Base-by-base conservation (phyloP, 225 moss, liverwort and hornwort species). In the Physcomitrium patens region DNA sequence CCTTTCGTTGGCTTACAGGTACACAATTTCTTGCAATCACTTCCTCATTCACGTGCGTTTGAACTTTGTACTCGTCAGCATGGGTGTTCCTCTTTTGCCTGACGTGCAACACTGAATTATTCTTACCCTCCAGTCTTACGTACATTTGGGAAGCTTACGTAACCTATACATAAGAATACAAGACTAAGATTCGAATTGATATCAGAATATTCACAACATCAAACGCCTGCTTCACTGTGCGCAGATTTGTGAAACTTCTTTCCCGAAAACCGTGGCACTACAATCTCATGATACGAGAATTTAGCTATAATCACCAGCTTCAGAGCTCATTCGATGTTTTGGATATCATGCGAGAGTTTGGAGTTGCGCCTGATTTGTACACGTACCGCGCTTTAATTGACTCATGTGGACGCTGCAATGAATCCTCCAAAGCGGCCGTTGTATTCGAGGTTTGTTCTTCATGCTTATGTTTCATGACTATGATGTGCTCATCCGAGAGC, bases 321-420 rank as follows among this genome's bases (percentile, higher is more conserved):
- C 86, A 80, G 62, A 85, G 86, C 67, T 84, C 92, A 57, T 90
- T 91, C 51, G 63, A 75, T 66, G 85, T 89, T 43, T 74, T 93
- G 76, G 63, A 63, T 61, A 79, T 89, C 10, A 94, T 97, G 94
- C 83, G 80, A 76, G 88, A 85, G 79, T 65, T 88, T 73, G 89
- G 80, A 76, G 83, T 92, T 60, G 73, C 72, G 71, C 86, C 96
- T 43, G 94, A 97, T 72, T 80, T 93, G 76, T 93, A 80, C 78
- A 91, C 94, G 20, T 97, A 91, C 71, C 88, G 96, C 74, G 87
- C 91, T 65, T 70, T 97, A 37, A 82, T 97, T 44, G 96, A 97
- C 78, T 81, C 91, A 18, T 97, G 96, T 81, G 92, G 92, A 63
- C 87, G 86, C 62, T 81, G 83, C 71, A 82, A 84, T 70, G 90